These are phyloP conservation scores for Liquidambar formosana DNA, from an alignment of 164 flowering plant genomes.

Conservation along the genomic window DNA sequence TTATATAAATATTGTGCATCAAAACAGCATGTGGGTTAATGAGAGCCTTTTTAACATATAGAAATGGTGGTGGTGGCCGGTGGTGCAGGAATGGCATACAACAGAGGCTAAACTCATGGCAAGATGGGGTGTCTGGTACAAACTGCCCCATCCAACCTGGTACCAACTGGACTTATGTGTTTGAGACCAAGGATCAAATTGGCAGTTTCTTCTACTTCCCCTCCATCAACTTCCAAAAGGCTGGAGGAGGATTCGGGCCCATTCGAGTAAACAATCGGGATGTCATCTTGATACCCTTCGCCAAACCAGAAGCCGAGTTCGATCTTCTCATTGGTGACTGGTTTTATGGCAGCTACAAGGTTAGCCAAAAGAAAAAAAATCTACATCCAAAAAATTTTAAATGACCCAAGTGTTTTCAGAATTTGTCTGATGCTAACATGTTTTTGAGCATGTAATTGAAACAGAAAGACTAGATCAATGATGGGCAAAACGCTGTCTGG, in stretches of 20 bases:
- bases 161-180: constrained; percentile 63
- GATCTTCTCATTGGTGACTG: constrained; percentile 80
- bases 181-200: constrained; percentile 71
- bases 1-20: no score
- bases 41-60: neutral
- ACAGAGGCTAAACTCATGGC: constrained; percentile 73
- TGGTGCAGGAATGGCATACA: constrained; percentile 73
- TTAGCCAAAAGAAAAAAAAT: no score
- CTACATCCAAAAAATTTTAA: no score
- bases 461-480: constrained; percentile 21
- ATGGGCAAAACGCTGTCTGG: neutral
- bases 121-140: constrained; percentile 80
- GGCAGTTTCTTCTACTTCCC: constrained; percentile 76
- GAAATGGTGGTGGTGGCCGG: neutral
- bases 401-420: no score
- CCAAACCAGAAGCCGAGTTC: constrained; percentile 57
- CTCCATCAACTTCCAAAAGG: constrained; percentile 56
- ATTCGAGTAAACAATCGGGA: constrained; percentile 64
- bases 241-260: constrained; percentile 72
- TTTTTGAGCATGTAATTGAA: neutral
- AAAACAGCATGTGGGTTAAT: no score
- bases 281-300: constrained; percentile 60
- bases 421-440: no score
- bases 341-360: constrained; percentile 38
- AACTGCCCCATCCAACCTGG: constrained; percentile 77